phyloP scores from a whole-genome alignment of 2,329 filamentous ascomycete genomes.

The Fusarium sp. region DNA sequence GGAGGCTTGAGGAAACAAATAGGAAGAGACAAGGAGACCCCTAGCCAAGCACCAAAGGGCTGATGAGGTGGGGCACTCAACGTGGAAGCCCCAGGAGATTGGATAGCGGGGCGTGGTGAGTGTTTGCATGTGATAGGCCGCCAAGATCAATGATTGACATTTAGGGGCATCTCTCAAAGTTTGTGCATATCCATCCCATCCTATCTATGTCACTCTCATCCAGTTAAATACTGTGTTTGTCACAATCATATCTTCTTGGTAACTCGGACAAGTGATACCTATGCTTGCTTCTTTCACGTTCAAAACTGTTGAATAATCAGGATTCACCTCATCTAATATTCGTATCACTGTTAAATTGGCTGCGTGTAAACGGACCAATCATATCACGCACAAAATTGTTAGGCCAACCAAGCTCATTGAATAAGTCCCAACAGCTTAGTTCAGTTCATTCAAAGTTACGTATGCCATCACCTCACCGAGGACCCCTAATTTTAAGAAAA shows the following conservation, averaged over 20 bases:
- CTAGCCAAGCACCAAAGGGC: too few species aligned
- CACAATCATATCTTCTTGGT: not conserved
- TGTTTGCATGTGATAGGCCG: not conserved
- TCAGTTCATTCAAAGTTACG: slow-evolving; percentile 27
- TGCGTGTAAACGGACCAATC: slow-evolving; percentile 32
- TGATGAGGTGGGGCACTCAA: too few species aligned
- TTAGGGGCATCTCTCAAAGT: not conserved
- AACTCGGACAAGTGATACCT: not conserved
- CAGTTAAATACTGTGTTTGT: not conserved
- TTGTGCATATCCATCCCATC: not conserved
- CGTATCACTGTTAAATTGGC: slow-evolving; percentile 1
- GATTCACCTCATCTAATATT: slow-evolving; percentile 3
- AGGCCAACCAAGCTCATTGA: slow-evolving; percentile 13
- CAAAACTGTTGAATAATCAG: too few species aligned
- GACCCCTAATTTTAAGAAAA: slow-evolving; percentile 20
- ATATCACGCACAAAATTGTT: slow-evolving; percentile 30
- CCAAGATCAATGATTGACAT: not conserved
- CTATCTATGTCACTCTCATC: too few species aligned
- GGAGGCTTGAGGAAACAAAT: too few species aligned
- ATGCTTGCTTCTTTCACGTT: not conserved
- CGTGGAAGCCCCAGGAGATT: too few species aligned
- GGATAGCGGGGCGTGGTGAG: not conserved
- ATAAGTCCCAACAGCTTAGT: slow-evolving; percentile 30
- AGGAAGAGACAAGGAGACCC: too few species aligned
- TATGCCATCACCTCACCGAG: slow-evolving; percentile 8